phyloP scores from a whole-genome alignment of 1,139 yeast genomes.

The Pichia sp. region DNA sequence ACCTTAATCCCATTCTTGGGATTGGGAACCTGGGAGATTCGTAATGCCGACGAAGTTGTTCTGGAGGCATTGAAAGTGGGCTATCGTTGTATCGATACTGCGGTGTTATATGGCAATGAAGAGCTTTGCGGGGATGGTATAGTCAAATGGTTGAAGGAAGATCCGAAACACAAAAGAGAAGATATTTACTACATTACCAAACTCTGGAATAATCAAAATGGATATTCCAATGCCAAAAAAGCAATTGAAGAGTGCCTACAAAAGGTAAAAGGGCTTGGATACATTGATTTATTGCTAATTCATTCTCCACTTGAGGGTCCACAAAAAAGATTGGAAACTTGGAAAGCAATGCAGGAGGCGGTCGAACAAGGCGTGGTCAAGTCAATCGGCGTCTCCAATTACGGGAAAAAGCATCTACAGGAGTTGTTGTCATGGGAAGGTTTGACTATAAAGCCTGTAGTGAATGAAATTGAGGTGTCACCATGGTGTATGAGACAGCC shows the following conservation, averaged over 20 bases:
- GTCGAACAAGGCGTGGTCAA: slow-evolving; percentile 53
- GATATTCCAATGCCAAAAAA: slow-evolving; percentile 52
- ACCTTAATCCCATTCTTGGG: slow-evolving; percentile 45
- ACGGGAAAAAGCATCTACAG: slow-evolving; percentile 56
- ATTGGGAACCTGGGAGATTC: slow-evolving; percentile 48
- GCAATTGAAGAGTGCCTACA: slow-evolving; percentile 50
- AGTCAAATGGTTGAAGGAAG: slow-evolving; percentile 47
- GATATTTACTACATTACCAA: slow-evolving; percentile 75
- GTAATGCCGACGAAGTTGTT: slow-evolving; percentile 41
- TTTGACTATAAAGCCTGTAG: slow-evolving; percentile 51
- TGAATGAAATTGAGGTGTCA: slow-evolving; percentile 66
- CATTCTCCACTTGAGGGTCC: slow-evolving; percentile 62
- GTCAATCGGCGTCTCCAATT: slow-evolving; percentile 67
- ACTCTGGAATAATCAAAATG: slow-evolving; percentile 55
- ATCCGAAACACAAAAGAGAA: slow-evolving; percentile 45
- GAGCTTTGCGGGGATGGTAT: slow-evolving; percentile 55
- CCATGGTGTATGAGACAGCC: slow-evolving; percentile 75
- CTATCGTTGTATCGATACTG: slow-evolving; percentile 58
- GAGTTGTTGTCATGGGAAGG: slow-evolving; percentile 54
- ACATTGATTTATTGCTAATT: slow-evolving; percentile 52
- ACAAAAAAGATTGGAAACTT: slow-evolving; percentile 48
- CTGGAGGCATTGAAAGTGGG: slow-evolving; percentile 45
- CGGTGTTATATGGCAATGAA: slow-evolving; percentile 55
- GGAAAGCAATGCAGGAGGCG: slow-evolving; percentile 62
- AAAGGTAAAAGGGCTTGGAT: slow-evolving; percentile 46